Evolutionary conservation across 805 yeast genomes (phyloP), one percentile per base, ranked within the genome.

Genomic region (Starmerella vitae): DNA sequence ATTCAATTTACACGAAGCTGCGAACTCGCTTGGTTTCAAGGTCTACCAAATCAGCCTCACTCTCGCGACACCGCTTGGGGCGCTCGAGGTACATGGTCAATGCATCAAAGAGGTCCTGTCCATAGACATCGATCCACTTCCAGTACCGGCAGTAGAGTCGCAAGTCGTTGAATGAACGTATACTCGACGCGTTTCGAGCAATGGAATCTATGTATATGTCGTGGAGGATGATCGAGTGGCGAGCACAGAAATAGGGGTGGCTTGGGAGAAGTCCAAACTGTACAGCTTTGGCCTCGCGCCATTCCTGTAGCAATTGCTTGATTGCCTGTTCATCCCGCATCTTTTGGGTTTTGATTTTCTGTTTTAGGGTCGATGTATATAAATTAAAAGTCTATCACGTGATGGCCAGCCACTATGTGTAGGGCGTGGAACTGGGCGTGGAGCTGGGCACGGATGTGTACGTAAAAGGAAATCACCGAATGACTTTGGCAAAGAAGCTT

Each of bases 401-500:
- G n/a, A n/a, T n/a, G n/a, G n/a, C n/a, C n/a, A n/a, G n/a, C n/a
- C n/a, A n/a, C n/a, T n/a, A n/a, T n/a, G n/a, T n/a, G n/a, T n/a
- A n/a, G n/a, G n/a, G n/a, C n/a, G n/a, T n/a, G n/a, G n/a, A n/a
- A n/a, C n/a, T n/a, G n/a, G n/a, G n/a, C n/a, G n/a, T n/a, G n/a
- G n/a, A n/a, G n/a, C n/a, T n/a, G n/a, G n/a, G n/a, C n/a, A n/a
- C n/a, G n/a, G n/a, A n/a, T n/a, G n/a, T n/a, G n/a, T n/a, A n/a
- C n/a, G n/a, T n/a, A n/a, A n/a, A n/a, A 24, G 13, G 13, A 24
- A 9, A 7, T 19, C 18, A 46, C 20, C 49, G 40, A 30, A 46
- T 46, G 12, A 46, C 59, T 44, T 49, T 55, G 20, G 61, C 62
- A 42, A 59, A 52, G 36, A 60, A 44, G 8, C 59, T 55, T n/a